Base-by-base conservation (phyloP, 2,329 filamentous ascomycete species). In the Xylariaceae sp. region DNA sequence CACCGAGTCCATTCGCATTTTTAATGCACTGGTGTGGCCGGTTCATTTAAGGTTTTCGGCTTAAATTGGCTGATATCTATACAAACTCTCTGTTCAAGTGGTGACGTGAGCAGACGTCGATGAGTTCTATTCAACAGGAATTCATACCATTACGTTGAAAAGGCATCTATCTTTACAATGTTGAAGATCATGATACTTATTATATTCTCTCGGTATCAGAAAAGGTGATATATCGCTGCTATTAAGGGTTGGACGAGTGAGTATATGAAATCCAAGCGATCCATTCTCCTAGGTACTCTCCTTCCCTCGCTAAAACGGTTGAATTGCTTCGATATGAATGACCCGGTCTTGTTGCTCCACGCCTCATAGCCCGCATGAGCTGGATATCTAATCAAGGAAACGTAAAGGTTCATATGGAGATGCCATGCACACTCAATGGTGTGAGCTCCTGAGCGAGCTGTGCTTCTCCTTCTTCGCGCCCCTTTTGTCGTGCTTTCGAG, bases 381-480 rank as follows among this genome's bases (percentile, higher is more conserved):
- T 8, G 34, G 13, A 47, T 53, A 53, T n/a, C 35, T 41, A 18
- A 37, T 52, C 30, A 18, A 10, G 37, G 11, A 41, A 41, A 13
- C 37, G 23, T 30, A 10, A 13, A 13, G 37, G 17, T 9, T 8
- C 10, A n/a, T n/a, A 7, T 15, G 7, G 8, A 37, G 8, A n/a
- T n/a, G 9, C 41, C 8, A 13, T 8, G 13, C 8, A 49, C 23
- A 23, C 47, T 61, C 51, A 56, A 55, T 54, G 51, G 47, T 49
- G 53, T n/a, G 62, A 53, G 47, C 57, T 55, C 15, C 45, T 55
- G 18, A 55, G 53, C 51, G 60, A 59, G 15, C 35, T 54, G 13
- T 63, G 53, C 23, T 59, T 55, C n/a, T 58, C 62, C n/a, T 58
- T 64, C 10, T 55, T 64, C 13, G 53, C 56, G 3, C 56, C 56